Evolutionary conservation across 2,329 filamentous ascomycete genomes (phyloP), one percentile per base, ranked within the genome.

Genomic region (Dothiorella sarmentorum): DNA sequence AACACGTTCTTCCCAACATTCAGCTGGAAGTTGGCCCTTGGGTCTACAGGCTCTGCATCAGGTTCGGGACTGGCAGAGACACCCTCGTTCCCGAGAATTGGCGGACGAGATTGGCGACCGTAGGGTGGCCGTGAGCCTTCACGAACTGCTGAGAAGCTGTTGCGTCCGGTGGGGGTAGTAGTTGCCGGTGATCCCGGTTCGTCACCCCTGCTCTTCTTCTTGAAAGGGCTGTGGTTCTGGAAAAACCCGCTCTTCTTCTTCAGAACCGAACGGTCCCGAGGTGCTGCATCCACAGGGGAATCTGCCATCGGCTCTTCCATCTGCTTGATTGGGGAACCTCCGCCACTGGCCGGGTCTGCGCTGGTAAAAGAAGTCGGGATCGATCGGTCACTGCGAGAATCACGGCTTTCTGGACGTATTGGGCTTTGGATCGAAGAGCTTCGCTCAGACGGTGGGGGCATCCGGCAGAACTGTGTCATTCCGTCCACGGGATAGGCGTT

Each of bases 1-100:
- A 99, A 96, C 10, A 99, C 91, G 67, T 99, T 99, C 67, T 95
- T 91, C 7, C 94, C 94, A 57, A 99, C 85, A 67, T 97, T 97
- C 26, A 99, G 81, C 61, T 96, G 93, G 66, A 97, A 86, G 71
- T 89, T 96, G 37, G 93, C 91, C 62, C 94, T 87, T 58, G 93
- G 92, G 69, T 97, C 94, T 35, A 94, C 92, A 3, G 90, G 91
- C 67, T 91, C 95, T 56, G 78, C 79, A 64, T 77, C 80, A n/a
- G 78, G 63, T 9, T 65, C 66, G 27, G 63, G 65, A n/a, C 64
- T 64, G 24, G 57, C 40, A 17, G 45, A 33, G 3, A 26, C 24
- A 27, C 24, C 24, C 7, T 53, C 49, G 40, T 66, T 66, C n/a
- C 69, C 66, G n/a, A 71, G 64, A 17, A 68, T 62, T n/a, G 60